Evolutionary conservation across 1,284 basidiomycete species (phyloP), one percentile per base, ranked within the genome.

Genomic region (Inonotus obliquus): DNA sequence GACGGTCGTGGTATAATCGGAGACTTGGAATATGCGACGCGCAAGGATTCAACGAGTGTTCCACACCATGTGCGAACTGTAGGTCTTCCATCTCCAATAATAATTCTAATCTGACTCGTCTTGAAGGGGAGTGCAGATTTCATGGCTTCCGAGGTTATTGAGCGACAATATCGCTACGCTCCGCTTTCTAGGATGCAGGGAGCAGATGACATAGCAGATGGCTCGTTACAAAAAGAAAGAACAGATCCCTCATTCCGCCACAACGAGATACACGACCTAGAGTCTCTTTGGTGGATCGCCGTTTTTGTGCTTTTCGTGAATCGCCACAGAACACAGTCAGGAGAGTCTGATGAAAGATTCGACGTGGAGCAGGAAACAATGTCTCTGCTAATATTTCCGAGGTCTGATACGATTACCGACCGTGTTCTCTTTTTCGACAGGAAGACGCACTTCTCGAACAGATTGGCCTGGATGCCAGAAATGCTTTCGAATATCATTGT

Each of bases 1-100:
- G 9, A 27, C 19, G 56, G 29, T 6, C 41, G 41, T 1, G 56
- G 56, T 3, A 14, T 58, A 9, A 25, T 58, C n/a, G 56, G 41
- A 19, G 56, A 58, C 32, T 47, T 58, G 17, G 56, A 58, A 29
- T 58, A 47, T 29, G 38, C 56, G 44, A 58, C 45, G 41, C 13
- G 29, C 29, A 48, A 25, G 19, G 21, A 27, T 19, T 4, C 10
- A 19, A 44, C 14, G 25, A 23, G 9, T 5, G 21, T 48, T 13
- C 39, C 17, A n/a, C 41, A 58, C 17, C 41, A n/a, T n/a, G n/a
- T 48, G 14, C 21, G 27, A 9, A 47, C 38, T 39, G 38, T 39
- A 39, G 38, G 4, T 39, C 11, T n/a, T n/a, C n/a, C n/a, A n/a
- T n/a, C n/a, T n/a, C 38, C 11, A 11, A n/a, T 39, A n/a, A 39